Evolutionary conservation across 306 rosid genomes (phyloP), one percentile per base, ranked within the genome.

Genomic region (Acmispon strigosus): DNA sequence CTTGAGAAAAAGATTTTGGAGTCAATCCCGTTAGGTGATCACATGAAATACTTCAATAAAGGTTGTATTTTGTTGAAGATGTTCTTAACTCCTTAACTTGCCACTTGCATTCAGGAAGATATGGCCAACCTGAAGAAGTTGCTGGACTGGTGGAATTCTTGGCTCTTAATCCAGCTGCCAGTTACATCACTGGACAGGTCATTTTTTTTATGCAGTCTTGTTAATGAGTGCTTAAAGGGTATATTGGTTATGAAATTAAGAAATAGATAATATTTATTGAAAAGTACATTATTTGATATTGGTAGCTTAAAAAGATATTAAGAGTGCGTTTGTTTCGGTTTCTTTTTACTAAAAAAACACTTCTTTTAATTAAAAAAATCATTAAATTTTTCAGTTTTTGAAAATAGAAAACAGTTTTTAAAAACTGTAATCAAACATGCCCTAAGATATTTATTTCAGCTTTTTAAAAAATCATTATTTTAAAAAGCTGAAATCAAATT

Each of bases 171-270:
- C 95, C 89, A 56, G 97, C 97, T 8, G 86, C 97, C 72, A 77
- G 93, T 76, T 94, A 91, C 84, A 87, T 94, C 53, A 94, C 98
- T 54, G 97, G 98, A 66, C 97, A 94, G 98, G 98, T 93, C 41
- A 74, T 22, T 62, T 49, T 34, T 66, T 36, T 63, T 29, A 10
- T 48, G 9, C 0, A 14, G 43, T 65, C 27, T 45, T 47, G 10
- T 39, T 45, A 7, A 10, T 12, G 15, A 24, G 27, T 44, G 15
- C 10, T 10, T 10, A 15, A 49, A 16, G 10, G 8, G 37, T 32
- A 49, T 49, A 49, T 8, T 16, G 55, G 18, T 49, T 16, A 49
- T 6, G 55, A 16, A 49, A 49, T 49, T 19, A 8, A 49, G 55
- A 50, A 50, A 16, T 6, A 15, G 54, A 47, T 15, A 49, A 3